phyloP scores from a whole-genome alignment of 495 filamentous ascomycete genomes.

The Neurospora sp. region DNA sequence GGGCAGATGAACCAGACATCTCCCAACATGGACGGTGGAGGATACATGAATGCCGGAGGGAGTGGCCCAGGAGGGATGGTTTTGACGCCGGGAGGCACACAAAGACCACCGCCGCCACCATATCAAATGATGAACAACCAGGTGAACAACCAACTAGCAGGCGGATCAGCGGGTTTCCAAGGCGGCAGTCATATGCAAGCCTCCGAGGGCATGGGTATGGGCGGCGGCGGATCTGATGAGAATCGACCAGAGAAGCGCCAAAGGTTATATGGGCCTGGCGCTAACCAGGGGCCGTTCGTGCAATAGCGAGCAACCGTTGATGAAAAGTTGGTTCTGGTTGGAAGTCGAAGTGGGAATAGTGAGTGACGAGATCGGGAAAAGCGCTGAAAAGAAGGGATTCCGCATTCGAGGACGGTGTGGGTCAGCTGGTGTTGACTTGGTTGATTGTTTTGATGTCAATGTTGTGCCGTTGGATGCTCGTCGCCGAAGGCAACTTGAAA shows the following conservation, averaged over 20 bases:
- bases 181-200: slow-evolving; percentile 12
- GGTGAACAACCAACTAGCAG: not conserved
- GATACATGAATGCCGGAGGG: slow-evolving; percentile 29
- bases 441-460: not conserved
- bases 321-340: not conserved
- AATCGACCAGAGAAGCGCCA: slow-evolving; percentile 28
- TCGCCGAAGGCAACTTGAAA: not conserved
- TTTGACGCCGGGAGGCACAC: slow-evolving; percentile 32
- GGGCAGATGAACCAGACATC: slow-evolving; percentile 55
- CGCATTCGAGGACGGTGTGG: not conserved
- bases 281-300: slow-evolving; percentile 13
- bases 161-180: slow-evolving; percentile 17
- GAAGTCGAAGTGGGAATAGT: not conserved
- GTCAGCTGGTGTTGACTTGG: not conserved
- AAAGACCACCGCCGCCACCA: slow-evolving; percentile 8
- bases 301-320: slow-evolving; percentile 3
- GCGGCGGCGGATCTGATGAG: slow-evolving; percentile 4
- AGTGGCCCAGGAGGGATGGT: slow-evolving; percentile 31
- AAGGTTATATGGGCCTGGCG: slow-evolving; percentile 27
- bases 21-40: slow-evolving; percentile 38
- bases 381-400: not conserved
- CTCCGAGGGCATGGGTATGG: slow-evolving; percentile 14
- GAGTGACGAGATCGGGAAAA: not conserved
- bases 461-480: not conserved
- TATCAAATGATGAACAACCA: not conserved